Conservation (phyloP, 495 filamentous ascomycete species). For the Penicillium waksmanii region DNA sequence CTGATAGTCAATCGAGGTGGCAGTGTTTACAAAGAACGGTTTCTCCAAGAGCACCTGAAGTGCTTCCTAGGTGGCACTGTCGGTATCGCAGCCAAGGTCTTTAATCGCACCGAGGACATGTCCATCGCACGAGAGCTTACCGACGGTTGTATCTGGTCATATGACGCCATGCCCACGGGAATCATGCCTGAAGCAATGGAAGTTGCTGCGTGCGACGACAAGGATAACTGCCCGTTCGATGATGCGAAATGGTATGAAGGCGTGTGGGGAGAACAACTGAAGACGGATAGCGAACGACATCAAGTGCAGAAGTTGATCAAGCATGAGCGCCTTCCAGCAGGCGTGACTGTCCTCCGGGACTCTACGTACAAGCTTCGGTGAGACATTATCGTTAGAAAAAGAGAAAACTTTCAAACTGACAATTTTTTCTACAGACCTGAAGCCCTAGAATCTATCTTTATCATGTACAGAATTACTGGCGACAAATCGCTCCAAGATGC, state of each 20-base stretch:
- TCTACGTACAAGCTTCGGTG: constrained; percentile 69
- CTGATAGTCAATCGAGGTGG: constrained; percentile 26
- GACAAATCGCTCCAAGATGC: constrained; percentile 64
- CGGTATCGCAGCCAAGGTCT: constrained; percentile 62
- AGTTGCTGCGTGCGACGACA: constrained; percentile 52
- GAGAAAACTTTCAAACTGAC: not conserved
- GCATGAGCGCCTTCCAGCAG: constrained; percentile 53
- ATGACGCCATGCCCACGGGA: constrained; percentile 58
- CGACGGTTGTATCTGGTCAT: constrained; percentile 64
- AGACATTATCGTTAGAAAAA: constrained; percentile 11
- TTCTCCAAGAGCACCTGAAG: constrained; percentile 58
- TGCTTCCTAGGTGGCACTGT: constrained; percentile 67
- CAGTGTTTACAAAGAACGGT: constrained; percentile 35
- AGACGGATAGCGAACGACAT: constrained; percentile 34
- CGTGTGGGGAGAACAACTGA: constrained; percentile 29
- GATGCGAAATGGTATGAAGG: constrained; percentile 52
- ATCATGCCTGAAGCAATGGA: constrained; percentile 65
- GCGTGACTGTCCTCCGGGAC: constrained; percentile 62
- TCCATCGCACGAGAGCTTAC: constrained; percentile 57
- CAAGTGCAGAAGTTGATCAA: constrained; percentile 46
- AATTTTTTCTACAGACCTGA: constrained; percentile 52
- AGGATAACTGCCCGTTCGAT: constrained; percentile 58
- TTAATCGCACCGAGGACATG: constrained; percentile 57
- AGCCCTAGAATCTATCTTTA: constrained; percentile 73
- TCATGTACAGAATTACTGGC: constrained; percentile 77